phyloP scores from a whole-genome alignment of 2,329 filamentous ascomycete genomes.

The Colletotrichum sp. region DNA sequence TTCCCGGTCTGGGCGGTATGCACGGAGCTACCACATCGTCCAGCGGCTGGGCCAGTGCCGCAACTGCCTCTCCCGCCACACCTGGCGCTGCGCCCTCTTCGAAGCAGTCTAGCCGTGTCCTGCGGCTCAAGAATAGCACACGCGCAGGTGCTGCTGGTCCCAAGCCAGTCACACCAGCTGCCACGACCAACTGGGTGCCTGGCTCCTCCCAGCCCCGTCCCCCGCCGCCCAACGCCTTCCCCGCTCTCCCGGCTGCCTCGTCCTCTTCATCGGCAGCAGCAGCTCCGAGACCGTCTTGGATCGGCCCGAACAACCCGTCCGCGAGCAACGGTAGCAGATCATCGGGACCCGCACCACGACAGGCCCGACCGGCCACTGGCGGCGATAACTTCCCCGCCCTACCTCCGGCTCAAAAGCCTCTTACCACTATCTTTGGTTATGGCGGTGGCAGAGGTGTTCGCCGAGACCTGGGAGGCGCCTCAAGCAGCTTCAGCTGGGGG shows the following conservation, averaged over 20 bases:
- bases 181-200: conserved; percentile 25
- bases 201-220: conserved; percentile 19
- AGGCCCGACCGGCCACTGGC: conserved; percentile 20
- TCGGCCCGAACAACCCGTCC: conserved; percentile 24
- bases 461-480: conserved; percentile 53
- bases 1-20: conserved; percentile 77
- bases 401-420: conserved; percentile 75
- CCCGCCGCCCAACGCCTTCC: conserved; percentile 44
- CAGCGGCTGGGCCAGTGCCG: conserved; percentile 65
- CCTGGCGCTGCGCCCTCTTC: conserved; percentile 45
- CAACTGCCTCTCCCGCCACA: conserved; percentile 58
- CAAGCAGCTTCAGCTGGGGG: conserved; percentile 62
- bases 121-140: conserved; percentile 65
- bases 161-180: conserved; percentile 27
- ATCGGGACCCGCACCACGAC: not conserved
- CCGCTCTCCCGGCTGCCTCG: conserved; percentile 41
- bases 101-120: conserved; percentile 58
- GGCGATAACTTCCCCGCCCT: conserved; percentile 80
- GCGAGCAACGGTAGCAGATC: conserved; percentile 7
- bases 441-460: conserved; percentile 58
- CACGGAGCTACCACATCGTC: conserved; percentile 63
- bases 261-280: conserved; percentile 24
- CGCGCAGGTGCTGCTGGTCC: conserved; percentile 39
- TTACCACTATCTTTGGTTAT: conserved; percentile 67
- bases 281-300: conserved; percentile 34